A percentile compares a stretch with the other conserved stretches of the same genome.
Conservation (phyloP, 1,139 yeast species). For the Torulaspora globosa region DNA sequence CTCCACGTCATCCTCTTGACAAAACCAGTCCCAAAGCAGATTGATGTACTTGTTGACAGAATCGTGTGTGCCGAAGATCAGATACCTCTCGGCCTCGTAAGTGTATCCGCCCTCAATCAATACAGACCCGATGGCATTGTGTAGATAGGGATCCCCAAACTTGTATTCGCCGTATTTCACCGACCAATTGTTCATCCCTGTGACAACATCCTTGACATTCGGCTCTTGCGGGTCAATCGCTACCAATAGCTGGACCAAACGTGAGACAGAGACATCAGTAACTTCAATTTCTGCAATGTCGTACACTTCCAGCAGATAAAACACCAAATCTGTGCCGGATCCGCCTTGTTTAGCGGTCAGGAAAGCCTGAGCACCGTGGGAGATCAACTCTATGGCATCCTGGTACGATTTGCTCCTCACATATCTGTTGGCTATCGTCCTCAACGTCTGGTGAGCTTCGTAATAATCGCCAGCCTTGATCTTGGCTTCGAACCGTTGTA, state of each 20-base stretch:
- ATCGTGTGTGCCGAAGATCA: slow-evolving; percentile 63
- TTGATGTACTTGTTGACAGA: slow-evolving; percentile 52
- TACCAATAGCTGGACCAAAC: slow-evolving; percentile 36
- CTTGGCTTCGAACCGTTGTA: slow-evolving; percentile 62
- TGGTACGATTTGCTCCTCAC: slow-evolving; percentile 61
- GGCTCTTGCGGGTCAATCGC: slow-evolving; percentile 51
- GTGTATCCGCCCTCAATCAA: slow-evolving; percentile 42
- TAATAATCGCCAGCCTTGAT: slow-evolving; percentile 74
- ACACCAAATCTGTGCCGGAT: slow-evolving; percentile 73
- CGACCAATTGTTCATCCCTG: slow-evolving; percentile 65
- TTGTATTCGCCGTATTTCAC: slow-evolving; percentile 45
- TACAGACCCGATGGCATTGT: slow-evolving; percentile 68
- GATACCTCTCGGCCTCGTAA: slow-evolving; percentile 55
- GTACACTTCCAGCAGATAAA: slow-evolving; percentile 67
- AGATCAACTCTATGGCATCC: slow-evolving; percentile 70
- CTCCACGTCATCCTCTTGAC: slow-evolving; percentile 33
- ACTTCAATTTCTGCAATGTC: slow-evolving; percentile 46
- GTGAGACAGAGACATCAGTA: slow-evolving; percentile 43
- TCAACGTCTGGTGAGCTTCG: slow-evolving; percentile 91
- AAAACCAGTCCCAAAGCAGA: slow-evolving; percentile 57
- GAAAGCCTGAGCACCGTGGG: slow-evolving; percentile 65
- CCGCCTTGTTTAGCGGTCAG: slow-evolving; percentile 69
- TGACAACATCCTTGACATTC: slow-evolving; percentile 59
- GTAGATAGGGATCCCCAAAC: slow-evolving; percentile 73
- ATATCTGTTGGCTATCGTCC: slow-evolving; percentile 83